Evolutionary conservation across 2,329 filamentous ascomycete genomes (phyloP), one percentile per base, ranked within the genome.

Genomic region (Phoma sp.): DNA sequence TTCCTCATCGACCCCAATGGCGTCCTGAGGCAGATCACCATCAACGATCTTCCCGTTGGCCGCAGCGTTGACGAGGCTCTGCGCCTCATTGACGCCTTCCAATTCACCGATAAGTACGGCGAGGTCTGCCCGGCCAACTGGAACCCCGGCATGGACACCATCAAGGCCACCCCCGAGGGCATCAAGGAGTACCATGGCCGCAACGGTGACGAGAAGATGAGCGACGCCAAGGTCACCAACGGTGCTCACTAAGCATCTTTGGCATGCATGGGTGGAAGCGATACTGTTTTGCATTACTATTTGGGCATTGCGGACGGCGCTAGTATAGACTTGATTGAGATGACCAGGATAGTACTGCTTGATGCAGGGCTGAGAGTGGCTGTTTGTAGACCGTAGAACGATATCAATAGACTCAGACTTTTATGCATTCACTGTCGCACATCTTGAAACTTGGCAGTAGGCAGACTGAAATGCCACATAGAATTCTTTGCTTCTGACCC

Each of bases 1-100:
- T 88, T 88, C 78, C 80, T 88, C 75, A 86, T 88, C 65, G 86
- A 88, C 69, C 84, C 85, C 55, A 82, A 83, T 72, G 85, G 85
- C 50, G 72, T 80, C 25, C 77, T 88, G 24, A 76, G 85, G 59
- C 83, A 85, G 79, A 85, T 87, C 71, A 86, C 85, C 58, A 78
- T 87, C 77, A 87, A 87, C 75, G 85, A 88, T 65, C 79, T 86
- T 29, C 83, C 85, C 57, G 84, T 88, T 59, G 85, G 86, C 56
- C 83, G 86, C 61, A 81, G 82, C 61, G 86, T 88, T 49, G 83
- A 86, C 68, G 86, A 88, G 76, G 82, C 83, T 2, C 78, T 86
- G 63, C 83, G 86, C 35, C 71, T 82, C 30, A 73, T 83, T 48
- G 80, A 83, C 56, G 80, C 80, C 24, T 78, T 82, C 64, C 75